Evolutionary conservation across 2,329 filamentous ascomycete genomes (phyloP).

Genomic region (Xylaria sp.): DNA sequence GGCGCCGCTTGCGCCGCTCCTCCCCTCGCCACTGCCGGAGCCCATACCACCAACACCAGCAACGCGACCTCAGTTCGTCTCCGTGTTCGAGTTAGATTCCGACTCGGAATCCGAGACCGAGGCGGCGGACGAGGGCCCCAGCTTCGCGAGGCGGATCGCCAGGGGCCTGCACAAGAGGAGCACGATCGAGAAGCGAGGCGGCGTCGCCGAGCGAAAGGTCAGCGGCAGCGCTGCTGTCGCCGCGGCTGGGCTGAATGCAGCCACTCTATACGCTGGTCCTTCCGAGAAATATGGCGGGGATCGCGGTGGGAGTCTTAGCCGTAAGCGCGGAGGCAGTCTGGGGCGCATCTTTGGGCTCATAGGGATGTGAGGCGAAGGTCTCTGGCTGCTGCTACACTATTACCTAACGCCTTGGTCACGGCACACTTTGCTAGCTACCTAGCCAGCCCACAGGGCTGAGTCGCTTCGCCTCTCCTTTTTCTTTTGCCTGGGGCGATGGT

Average conservation of each 20-base stretch:
- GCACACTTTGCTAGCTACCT: neutral
- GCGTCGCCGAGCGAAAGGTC: constrained; percentile 33
- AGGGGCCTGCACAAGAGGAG: constrained; percentile 57
- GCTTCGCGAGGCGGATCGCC: constrained; percentile 55
- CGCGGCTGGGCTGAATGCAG: neutral
- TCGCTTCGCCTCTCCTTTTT: neutral
- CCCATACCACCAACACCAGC: constrained; percentile 38
- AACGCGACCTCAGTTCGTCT: constrained; percentile 48
- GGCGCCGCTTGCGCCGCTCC: constrained; percentile 42
- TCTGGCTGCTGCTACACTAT: neutral
- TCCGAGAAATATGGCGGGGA: constrained; percentile 8
- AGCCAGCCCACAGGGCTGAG: neutral
- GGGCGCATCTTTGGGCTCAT: constrained; percentile 47
- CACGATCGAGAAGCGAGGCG: constrained; percentile 44
- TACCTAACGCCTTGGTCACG: neutral
- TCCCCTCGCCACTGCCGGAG: constrained; percentile 39
- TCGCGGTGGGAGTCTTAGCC: constrained; percentile 26
- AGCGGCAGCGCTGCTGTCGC: neutral
- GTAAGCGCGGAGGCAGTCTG: constrained; percentile 46
- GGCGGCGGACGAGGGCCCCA: constrained; percentile 37
- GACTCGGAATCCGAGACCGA: constrained; percentile 54
- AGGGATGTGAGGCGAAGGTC: constrained; percentile 32
- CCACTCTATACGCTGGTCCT: neutral
- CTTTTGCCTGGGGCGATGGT: neutral
- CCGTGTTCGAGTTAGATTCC: constrained; percentile 62